These are phyloP conservation scores for Prunella vulgaris DNA, from an alignment of 257 asterid genomes.

Conservation along the genomic window DNA sequence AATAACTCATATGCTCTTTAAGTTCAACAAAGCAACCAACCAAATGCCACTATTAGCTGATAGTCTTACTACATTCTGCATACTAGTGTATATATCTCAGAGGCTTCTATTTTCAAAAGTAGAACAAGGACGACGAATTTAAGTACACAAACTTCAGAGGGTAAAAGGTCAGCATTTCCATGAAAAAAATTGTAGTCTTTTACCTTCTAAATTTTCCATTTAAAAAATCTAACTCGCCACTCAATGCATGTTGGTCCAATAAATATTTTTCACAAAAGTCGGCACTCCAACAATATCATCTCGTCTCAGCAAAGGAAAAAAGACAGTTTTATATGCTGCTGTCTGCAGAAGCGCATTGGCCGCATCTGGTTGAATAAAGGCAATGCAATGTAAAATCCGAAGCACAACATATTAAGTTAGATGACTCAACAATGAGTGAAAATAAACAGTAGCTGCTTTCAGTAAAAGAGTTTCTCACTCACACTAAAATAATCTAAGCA, in stretches of 20 bases:
- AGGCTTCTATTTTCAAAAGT: not conserved
- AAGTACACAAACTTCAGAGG: not conserved
- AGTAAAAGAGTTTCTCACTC: not conserved
- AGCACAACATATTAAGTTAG: not conserved
- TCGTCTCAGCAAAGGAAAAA: not conserved
- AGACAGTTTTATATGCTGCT: not conserved
- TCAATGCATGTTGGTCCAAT: conserved; percentile 1
- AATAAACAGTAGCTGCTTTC: not conserved
- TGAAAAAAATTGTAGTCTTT: not conserved
- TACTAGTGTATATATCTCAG: not conserved
- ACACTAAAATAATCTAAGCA: conserved; percentile 8
- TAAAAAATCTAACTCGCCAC: not conserved
- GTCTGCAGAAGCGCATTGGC: not conserved
- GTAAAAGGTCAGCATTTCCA: not conserved
- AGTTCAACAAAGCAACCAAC: not conserved
- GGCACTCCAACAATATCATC: not conserved
- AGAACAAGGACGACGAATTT: not conserved
- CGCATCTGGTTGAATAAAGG: not conserved
- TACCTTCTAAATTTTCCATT: not conserved
- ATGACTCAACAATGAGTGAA: not conserved
- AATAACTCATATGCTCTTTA: not conserved
- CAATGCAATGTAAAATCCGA: not conserved
- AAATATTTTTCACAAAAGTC: not conserved
- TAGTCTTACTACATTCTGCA: not conserved
- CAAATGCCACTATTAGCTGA: not conserved